Evolutionary conservation across 202 grass and related monocot species (phyloP), one percentile per base, ranked within the genome.

Genomic region (Saccharum hybrid): DNA sequence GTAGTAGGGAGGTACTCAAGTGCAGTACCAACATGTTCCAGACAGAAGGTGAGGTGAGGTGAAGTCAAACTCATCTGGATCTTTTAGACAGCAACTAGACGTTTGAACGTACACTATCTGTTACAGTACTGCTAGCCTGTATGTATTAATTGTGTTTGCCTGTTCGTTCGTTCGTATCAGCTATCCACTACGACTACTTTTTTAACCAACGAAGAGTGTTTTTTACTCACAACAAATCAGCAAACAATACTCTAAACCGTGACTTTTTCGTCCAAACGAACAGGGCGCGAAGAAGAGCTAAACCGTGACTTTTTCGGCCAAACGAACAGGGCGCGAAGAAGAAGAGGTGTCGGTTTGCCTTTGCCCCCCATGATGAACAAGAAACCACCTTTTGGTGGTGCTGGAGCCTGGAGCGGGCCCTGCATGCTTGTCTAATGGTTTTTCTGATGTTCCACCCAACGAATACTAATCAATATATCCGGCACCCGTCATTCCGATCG

Each of bases 381-480:
- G 69, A 23, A 46, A 7, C 40, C 5, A 18, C 14, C 42, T 18
- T 31, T 49, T 49, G 0, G 10, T 12, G 7, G 7, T 4, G 14
- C 10, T 61, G 59, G 57, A 10, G 21, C 19, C 40, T 71, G 2
- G 34, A 23, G n/a, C 68, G 68, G 68, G 9, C 41, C 68, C 31
- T 36, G n/a, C 40, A 71, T 22, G 68, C 68, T 45, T 46, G 68
- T 4, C 68, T 28, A 71, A 16, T 49, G 7, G 23, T 48, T 48
- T 69, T 51, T 33, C 43, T 72, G 70, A 72, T 33, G 70, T 10
- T 8, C 43, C 70, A 72, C 70, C 70, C 43, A 46, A 49, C 70
- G 43, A 16, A 72, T 33, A 72, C 5, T 40, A 40, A 52, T 31
- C 23, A 43, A 43, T 14, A 34, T 28, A 40, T 23, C n/a, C 22